Evolutionary conservation across 140 eudicot species (phyloP).

Genomic region (Senecio squalidus): DNA sequence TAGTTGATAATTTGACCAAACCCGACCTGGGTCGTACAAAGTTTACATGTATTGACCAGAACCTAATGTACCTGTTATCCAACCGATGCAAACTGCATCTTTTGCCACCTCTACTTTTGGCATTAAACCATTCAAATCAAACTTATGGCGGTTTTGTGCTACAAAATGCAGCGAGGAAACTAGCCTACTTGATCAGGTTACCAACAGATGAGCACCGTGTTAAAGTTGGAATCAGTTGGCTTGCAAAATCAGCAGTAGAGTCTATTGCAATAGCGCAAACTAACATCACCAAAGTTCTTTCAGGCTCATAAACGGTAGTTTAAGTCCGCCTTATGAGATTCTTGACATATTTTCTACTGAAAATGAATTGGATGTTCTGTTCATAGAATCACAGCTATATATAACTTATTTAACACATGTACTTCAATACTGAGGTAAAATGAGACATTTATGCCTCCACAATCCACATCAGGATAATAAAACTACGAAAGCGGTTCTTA

Average conservation of each 20-base stretch:
- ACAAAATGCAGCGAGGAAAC: constrained; percentile 66
- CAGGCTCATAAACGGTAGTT: constrained; percentile 34
- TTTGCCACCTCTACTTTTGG: constrained; percentile 6
- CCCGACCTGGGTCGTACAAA: background rate
- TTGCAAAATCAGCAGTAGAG: constrained; percentile 76
- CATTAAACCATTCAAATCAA: constrained; percentile 1
- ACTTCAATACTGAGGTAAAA: background rate
- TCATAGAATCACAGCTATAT: constrained; percentile 15
- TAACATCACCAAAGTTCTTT: constrained; percentile 55
- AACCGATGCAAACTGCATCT: background rate
- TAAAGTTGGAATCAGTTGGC: constrained; percentile 96
- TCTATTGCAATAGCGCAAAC: constrained; percentile 66
- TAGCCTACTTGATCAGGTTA: constrained; percentile 75
- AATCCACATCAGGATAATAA: constrained; percentile 5
- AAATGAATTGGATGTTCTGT: constrained; percentile 12
- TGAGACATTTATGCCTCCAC: background rate
- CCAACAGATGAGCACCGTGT: constrained; percentile 90
- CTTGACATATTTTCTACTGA: background rate
- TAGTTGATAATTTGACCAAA: background rate
- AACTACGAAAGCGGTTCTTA: background rate
- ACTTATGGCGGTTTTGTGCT: constrained; percentile 8
- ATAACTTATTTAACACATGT: background rate
- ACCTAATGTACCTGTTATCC: background rate
- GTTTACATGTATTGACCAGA: background rate
- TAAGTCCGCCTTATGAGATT: background rate